Evolutionary conservation across 2,329 filamentous ascomycete species (phyloP).

Genomic region (Xylariales sp.): DNA sequence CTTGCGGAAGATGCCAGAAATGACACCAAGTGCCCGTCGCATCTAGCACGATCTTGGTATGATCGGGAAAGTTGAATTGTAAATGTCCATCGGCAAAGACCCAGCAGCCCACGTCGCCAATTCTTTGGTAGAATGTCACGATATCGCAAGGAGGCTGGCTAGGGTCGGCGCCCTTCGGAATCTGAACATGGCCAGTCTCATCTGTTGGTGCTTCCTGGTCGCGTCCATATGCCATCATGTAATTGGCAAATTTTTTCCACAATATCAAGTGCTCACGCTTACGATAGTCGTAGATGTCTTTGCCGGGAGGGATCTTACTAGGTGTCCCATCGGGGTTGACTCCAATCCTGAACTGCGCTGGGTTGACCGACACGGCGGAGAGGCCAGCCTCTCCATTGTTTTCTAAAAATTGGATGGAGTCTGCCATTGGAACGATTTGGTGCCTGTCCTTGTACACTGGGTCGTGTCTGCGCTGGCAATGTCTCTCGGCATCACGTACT

Average conservation of each 20-base stretch:
- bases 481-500: conserved; percentile 65
- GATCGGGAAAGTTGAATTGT: conserved; percentile 86
- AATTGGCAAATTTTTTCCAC: conserved; percentile 72
- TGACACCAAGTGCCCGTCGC: conserved; percentile 70
- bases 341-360: conserved; percentile 54
- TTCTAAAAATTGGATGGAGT: conserved; percentile 69
- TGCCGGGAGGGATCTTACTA: conserved; percentile 58
- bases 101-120: conserved; percentile 79
- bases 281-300: conserved; percentile 60
- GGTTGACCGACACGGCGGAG: conserved; percentile 58
- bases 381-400: conserved; percentile 63
- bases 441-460: conserved; percentile 50
- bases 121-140: conserved; percentile 77
- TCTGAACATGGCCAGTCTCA: conserved; percentile 35
- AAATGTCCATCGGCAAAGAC: conserved; percentile 76
- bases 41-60: conserved; percentile 79
- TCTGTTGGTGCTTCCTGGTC: conserved; percentile 57
- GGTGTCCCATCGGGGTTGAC: conserved; percentile 54
- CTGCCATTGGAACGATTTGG: conserved; percentile 61
- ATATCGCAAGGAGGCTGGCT: conserved; percentile 49
- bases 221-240: conserved; percentile 69
- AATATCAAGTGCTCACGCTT: conserved; percentile 63
- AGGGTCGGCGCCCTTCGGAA: conserved; percentile 32
- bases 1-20: conserved; percentile 71
- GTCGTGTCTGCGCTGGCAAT: conserved; percentile 60